A percentile compares a stretch with the other conserved stretches of the same genome.
Conservation (phyloP, 345 rosid species). For the Litchi chinensis region DNA sequence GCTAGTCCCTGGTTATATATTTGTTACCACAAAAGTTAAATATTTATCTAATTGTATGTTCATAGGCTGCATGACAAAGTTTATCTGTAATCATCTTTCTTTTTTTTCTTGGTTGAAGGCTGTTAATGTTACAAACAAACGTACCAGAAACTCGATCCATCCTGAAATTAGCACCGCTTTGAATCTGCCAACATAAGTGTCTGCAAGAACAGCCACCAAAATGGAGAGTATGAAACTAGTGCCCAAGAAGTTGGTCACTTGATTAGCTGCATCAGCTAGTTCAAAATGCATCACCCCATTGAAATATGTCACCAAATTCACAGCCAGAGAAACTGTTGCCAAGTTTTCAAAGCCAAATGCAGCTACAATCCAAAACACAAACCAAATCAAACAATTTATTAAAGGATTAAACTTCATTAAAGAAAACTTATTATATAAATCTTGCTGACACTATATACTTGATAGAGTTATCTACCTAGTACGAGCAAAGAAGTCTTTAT, state of each 20-base stretch:
- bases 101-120: too few species aligned
- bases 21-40: background rate
- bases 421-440: too few species aligned
- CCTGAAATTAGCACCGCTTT: constrained; percentile 47
- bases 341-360: constrained; percentile 43
- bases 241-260: constrained; percentile 60
- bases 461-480: constrained; percentile 31
- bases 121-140: background rate
- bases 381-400: background rate
- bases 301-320: constrained; percentile 58
- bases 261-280: constrained; percentile 59
- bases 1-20: constrained; percentile 40
- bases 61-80: too few species aligned
- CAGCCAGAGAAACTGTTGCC: constrained; percentile 46
- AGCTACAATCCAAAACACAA: constrained; percentile 31
- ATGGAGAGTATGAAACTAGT: constrained; percentile 47
- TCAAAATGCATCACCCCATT: constrained; percentile 48
- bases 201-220: constrained; percentile 48
- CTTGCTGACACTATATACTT: background rate
- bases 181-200: constrained; percentile 51
- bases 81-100: too few species aligned
- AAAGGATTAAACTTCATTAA: background rate
- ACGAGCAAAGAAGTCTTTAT: constrained; percentile 35
- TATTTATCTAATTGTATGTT: background rate
- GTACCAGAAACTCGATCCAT: constrained; percentile 52